Percentiles rank a stretch among this genome's conserved stretches.
Evolutionary conservation across 2,329 filamentous ascomycete species (phyloP).

Genomic region (Zasmidium citrigriseum): DNA sequence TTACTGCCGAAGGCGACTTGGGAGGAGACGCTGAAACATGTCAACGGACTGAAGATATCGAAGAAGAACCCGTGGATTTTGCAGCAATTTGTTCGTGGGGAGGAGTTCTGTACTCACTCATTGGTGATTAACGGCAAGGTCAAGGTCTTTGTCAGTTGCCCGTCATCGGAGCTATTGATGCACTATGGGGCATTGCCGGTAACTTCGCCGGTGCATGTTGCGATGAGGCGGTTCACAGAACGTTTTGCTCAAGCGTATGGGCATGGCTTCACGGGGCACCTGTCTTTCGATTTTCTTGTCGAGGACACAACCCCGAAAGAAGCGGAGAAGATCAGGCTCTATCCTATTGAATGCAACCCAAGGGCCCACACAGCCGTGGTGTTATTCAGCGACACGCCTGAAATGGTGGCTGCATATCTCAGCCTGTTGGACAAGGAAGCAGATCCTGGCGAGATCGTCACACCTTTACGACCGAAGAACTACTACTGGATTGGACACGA

Average conservation of each 20-base stretch:
- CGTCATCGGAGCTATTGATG: conserved; percentile 63
- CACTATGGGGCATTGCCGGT: conserved; percentile 63
- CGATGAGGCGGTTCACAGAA: conserved; percentile 67
- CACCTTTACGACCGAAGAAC: conserved; percentile 26
- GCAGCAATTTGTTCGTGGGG: conserved; percentile 66
- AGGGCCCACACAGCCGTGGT: conserved; percentile 68
- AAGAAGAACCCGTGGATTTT: conserved; percentile 62
- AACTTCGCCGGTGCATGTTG: conserved; percentile 55
- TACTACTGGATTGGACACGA: conserved; percentile 72
- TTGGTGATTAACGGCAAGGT: conserved; percentile 67
- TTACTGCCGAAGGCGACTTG: conserved; percentile 59
- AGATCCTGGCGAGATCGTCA: conserved; percentile 19
- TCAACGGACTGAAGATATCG: conserved; percentile 59
- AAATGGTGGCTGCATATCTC: conserved; percentile 56
- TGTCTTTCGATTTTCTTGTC: conserved; percentile 72
- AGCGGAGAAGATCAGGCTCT: conserved; percentile 45
- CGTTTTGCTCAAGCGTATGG: conserved; percentile 56
- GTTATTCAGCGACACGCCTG: conserved; percentile 53
- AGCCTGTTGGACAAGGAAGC: conserved; percentile 40
- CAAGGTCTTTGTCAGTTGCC: conserved; percentile 67
- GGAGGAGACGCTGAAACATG: conserved; percentile 55
- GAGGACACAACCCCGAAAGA: conserved; percentile 38
- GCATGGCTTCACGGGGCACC: conserved; percentile 63
- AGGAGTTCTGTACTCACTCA: conserved; percentile 72
- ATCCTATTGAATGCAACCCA: conserved; percentile 72